phyloP scores from a whole-genome alignment of 306 rosid genomes.

The Hylodesmum podocarpum region DNA sequence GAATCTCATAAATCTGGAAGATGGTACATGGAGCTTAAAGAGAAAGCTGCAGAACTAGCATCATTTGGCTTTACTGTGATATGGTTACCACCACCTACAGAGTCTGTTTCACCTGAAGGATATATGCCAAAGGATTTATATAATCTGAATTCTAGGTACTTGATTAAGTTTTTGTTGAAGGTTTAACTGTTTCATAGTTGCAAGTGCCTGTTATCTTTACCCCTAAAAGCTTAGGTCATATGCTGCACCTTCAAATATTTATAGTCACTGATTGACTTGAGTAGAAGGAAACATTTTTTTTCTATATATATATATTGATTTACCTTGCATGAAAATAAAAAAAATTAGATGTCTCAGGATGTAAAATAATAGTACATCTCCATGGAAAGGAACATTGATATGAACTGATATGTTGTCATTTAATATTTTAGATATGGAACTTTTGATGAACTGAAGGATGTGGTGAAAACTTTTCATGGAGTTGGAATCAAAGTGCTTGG shows the following conservation, averaged over 20 bases:
- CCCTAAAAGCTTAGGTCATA: background rate
- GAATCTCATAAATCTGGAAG: conserved; percentile 90
- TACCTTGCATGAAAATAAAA: background rate
- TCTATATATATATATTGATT: background rate
- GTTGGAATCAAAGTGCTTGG: conserved; percentile 79
- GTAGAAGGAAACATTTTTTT: conserved; percentile 9
- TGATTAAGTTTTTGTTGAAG: conserved; percentile 17
- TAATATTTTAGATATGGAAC: conserved; percentile 69
- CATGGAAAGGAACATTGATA: background rate
- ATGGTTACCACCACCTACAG: conserved; percentile 99
- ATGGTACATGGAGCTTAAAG: conserved; percentile 88
- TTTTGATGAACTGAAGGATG: conserved; percentile 79
- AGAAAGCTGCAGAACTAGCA: conserved; percentile 64
- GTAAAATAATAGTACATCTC: background rate
- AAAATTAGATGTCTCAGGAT: background rate
- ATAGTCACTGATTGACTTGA: conserved; percentile 4
- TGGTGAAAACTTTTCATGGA: conserved; percentile 63
- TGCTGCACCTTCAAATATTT: conserved; percentile 20
- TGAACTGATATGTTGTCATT: conserved; percentile 16
- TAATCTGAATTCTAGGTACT: conserved; percentile 87
- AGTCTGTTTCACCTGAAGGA: conserved; percentile 92
- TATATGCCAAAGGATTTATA: conserved; percentile 96
- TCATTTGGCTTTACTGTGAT: conserved; percentile 82
- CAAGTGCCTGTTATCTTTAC: background rate
- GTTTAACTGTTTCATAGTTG: background rate